Evolutionary conservation across 2,329 filamentous ascomycete species (phyloP), one percentile per base, ranked within the genome.

Genomic region (Colletotrichum tanaceti): DNA sequence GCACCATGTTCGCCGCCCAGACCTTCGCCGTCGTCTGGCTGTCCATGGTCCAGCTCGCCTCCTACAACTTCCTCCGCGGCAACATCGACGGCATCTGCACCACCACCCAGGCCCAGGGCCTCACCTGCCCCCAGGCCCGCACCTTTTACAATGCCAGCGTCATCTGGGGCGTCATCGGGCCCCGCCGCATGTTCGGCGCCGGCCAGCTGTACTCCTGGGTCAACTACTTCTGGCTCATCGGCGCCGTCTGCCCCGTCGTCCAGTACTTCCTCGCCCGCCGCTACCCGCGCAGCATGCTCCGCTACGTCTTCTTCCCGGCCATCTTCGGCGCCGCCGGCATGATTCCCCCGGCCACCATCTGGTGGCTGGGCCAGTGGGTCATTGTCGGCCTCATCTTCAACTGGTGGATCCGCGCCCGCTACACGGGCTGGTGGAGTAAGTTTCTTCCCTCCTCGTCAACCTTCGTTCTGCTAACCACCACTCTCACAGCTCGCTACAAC

Each of bases 91-190:
- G 81, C 6, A 82, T 90, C 35, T 90, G 88, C 77, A 81, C 79
- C 1, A 63, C 73, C 0, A 44, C 80, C 0, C 85, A 89, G 71
- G 38, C 74, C 1, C 82, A 84, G 72, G 83, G 84, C 58, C 85
- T 88, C 72, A 86, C 79, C 24, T 90, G 87, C 73, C 87, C 88
- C 10, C 81, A 82, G 43, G 85, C 85, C 18, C 83, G 83, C 28
- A 86, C 88, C 0, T 90, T 89, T 74, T 90, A 87, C 79, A 88
- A 86, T 28, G 85, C 84, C 32, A 87, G 85, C 22, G 81, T 89
- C 6, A 84, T 89, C 63, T 89, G 87, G 88, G 88, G 88, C 65
- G 81, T 87, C 20, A 87, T 90, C 63, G 88, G 79, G 1, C 79
- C 78, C 2, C 72, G 64, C 44, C 72, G 73, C 57, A 76, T 79